Conservation (phyloP, 176 grass and related monocot species). For the Avena eriantha region DNA sequence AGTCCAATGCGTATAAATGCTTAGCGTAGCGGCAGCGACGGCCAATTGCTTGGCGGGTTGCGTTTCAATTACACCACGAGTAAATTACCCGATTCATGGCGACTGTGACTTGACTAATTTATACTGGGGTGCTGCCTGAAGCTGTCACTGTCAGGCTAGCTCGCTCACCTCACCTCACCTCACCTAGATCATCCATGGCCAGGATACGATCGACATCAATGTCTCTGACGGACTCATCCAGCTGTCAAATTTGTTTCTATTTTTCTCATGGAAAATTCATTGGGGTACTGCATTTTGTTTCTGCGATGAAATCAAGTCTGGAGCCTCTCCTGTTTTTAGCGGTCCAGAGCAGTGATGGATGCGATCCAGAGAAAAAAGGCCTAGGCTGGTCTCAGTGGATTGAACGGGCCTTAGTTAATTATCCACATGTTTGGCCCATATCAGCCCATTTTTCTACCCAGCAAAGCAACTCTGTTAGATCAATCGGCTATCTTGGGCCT, state of each 20-base stretch:
- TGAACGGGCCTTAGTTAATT: neutral
- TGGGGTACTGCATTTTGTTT: neutral
- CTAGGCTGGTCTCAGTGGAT: neutral
- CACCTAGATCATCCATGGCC: slow-evolving; percentile 38
- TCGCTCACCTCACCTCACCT: neutral
- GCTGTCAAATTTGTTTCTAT: neutral
- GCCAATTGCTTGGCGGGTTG: slow-evolving; percentile 10
- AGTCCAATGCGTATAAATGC: slow-evolving; percentile 18
- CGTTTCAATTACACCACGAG: slow-evolving; percentile 2
- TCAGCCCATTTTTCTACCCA: neutral
- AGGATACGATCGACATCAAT: neutral
- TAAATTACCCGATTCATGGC: slow-evolving; percentile 9
- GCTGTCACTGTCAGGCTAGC: neutral
- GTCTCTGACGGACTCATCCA: neutral
- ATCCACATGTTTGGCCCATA: neutral
- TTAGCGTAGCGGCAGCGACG: neutral
- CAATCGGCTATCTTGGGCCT: neutral
- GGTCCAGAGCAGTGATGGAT: neutral
- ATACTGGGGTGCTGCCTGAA: neutral
- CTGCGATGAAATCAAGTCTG: neutral
- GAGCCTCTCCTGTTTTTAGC: neutral
- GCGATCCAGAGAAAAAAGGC: neutral
- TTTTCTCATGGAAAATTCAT: neutral
- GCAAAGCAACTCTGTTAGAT: neutral
- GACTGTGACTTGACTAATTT: slow-evolving; percentile 11